Evolutionary conservation across 2,329 filamentous ascomycete genomes (phyloP).

Genomic region (Cryphonectria parasitica): DNA sequence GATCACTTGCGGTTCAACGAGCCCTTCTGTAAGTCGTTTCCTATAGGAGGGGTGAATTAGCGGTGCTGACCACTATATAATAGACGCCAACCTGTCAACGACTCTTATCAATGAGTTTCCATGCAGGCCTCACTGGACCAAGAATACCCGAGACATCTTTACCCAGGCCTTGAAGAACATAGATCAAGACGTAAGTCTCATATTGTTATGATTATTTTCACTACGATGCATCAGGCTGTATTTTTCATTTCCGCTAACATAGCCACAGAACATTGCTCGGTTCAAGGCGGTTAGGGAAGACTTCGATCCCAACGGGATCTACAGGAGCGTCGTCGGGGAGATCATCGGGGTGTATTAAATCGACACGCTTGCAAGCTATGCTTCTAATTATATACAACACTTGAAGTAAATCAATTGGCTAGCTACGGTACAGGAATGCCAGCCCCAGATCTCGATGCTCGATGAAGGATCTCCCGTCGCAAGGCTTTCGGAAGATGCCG

Average conservation of each 20-base stretch:
- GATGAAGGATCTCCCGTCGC: background rate
- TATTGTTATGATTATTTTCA: too few relatives aligned
- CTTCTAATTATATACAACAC: background rate
- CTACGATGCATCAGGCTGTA: background rate
- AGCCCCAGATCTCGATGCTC: background rate
- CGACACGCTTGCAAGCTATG: background rate
- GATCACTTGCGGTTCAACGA: slow-evolving; percentile 54
- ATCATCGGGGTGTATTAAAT: slow-evolving; percentile 49
- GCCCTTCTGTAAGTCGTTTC: slow-evolving; percentile 47
- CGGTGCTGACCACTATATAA: background rate
- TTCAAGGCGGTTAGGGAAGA: slow-evolving; percentile 53
- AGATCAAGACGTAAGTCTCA: slow-evolving; percentile 45
- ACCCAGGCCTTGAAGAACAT: slow-evolving; percentile 49
- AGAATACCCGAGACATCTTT: slow-evolving; percentile 55
- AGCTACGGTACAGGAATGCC: background rate
- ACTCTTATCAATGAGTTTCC: slow-evolving; percentile 54
- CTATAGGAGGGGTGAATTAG: slow-evolving; percentile 7
- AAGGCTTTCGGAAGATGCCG: background rate
- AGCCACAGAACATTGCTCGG: slow-evolving; percentile 43
- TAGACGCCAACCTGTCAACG: slow-evolving; percentile 50
- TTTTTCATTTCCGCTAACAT: background rate
- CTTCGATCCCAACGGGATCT: slow-evolving; percentile 53
- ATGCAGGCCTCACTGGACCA: slow-evolving; percentile 57
- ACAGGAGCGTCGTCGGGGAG: slow-evolving; percentile 52
- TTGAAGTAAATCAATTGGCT: background rate